A percentile compares a stretch with the other conserved stretches of the same genome.
Evolutionary conservation across 2,329 filamentous ascomycete genomes (phyloP).

Genomic region (Cercospora zeae-maydis): DNA sequence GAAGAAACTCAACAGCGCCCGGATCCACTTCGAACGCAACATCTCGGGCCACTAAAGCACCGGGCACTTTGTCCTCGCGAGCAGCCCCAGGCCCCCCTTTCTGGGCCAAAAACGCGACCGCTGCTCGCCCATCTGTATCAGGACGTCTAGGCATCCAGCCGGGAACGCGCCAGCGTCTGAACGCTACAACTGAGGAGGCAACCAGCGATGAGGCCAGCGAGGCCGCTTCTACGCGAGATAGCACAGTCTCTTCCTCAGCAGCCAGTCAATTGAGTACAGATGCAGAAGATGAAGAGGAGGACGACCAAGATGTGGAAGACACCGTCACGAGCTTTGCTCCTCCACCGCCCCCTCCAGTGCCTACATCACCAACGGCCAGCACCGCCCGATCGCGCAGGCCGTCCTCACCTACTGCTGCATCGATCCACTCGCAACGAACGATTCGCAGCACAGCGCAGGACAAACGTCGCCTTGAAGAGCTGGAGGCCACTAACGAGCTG

Average conservation of each 20-base stretch:
- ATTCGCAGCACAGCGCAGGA: slow-evolving; percentile 49
- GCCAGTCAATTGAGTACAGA: slow-evolving; percentile 22
- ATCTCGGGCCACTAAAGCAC: slow-evolving; percentile 4
- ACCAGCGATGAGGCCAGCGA: slow-evolving; percentile 27
- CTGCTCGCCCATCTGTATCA: slow-evolving; percentile 13
- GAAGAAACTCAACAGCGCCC: slow-evolving; percentile 33
- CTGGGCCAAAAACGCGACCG: slow-evolving; percentile 14
- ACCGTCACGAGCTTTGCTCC: slow-evolving; percentile 33
- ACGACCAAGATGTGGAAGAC: slow-evolving; percentile 25
- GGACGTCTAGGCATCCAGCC: slow-evolving; percentile 17
- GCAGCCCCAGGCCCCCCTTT: slow-evolving; percentile 18
- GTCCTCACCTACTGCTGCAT: slow-evolving; percentile 34
- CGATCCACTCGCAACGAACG: slow-evolving; percentile 33
- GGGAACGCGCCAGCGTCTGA: slow-evolving; percentile 18
- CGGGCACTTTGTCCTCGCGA: slow-evolving; percentile 14
- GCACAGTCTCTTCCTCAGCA: slow-evolving; percentile 20
- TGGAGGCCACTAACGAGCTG: slow-evolving; percentile 81
- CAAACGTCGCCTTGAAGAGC: slow-evolving; percentile 72
- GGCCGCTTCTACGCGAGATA: slow-evolving; percentile 24
- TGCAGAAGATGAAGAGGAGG: slow-evolving; percentile 15
- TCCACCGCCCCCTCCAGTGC: slow-evolving; percentile 29
- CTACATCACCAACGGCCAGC: slow-evolving; percentile 23
- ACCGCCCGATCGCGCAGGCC: slow-evolving; percentile 30
- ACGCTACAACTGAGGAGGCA: slow-evolving; percentile 26
- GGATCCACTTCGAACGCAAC: slow-evolving; percentile 31